Evolutionary conservation across 2,329 filamentous ascomycete species (phyloP), one percentile per base, ranked within the genome.

Genomic region (Cyphellophora attinorum): DNA sequence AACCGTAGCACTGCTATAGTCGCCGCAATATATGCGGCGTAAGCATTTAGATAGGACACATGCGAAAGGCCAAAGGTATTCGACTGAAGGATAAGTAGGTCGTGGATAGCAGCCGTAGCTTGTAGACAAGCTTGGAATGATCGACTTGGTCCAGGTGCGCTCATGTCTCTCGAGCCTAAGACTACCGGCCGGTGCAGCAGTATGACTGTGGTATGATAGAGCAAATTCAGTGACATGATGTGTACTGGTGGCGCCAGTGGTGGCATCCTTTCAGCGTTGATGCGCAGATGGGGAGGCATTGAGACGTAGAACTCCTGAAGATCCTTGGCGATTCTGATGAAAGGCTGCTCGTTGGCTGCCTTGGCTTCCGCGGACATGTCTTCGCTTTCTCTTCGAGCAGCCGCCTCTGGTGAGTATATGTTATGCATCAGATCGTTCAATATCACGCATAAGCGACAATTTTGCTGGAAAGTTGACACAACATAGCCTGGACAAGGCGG

Each of bases 101-200:
- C 40, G 27, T 51, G 47, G 17, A 50, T 51, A 3, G 49, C 41
- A 5, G 38, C 38, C 11, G 46, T 50, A 3, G 49, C 49, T 16
- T 38, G 32, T 12, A 43, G 40, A 29, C 49, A 51, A 19, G 42
- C 45, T 16, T 46, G 34, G 19, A 41, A 47, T n/a, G 46, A 47
- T n/a, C 40, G 37, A 5, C 35, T 31, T 3, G 40, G 33, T 16
- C 34, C 32, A 5, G 43, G 36, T 6, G 38, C 40, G 21, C 37
- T 41, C 19, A 41, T 28, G 19, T 44, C 34, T 11, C 35, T 34
- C 8, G 42, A 32, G 19, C 39, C 44, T 10, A 48, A 35, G 11
- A 73, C 61, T 16, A 73, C 71, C 0, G 68, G 70, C 5, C 66
- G 67, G 40, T 74, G 68, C 0, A 74, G 55, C 0, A 74, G 61